A percentile compares a stretch with the other conserved stretches of the same genome.
Conservation (phyloP, 805 yeast genomes). For the Kluyveromyces nonfermentans region DNA sequence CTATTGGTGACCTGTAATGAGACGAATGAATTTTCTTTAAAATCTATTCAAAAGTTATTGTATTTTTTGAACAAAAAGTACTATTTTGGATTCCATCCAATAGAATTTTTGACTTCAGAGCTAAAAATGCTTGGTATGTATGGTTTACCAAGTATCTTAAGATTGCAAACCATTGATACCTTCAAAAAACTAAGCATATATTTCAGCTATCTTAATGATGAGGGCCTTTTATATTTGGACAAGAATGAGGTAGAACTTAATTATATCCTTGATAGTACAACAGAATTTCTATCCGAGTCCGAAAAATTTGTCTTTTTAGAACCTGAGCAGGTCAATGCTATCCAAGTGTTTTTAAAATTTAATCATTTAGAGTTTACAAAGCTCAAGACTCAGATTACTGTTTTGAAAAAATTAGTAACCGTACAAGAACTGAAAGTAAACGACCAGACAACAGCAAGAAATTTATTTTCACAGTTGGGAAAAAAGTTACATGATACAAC, state of each 20-base stretch:
- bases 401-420: conserved; percentile 14
- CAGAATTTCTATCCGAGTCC: conserved; percentile 1
- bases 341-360: conserved; percentile 20
- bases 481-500: not conserved
- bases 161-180: conserved; percentile 8
- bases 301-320: conserved; percentile 10
- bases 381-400: conserved; percentile 7
- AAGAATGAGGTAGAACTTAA: conserved; percentile 2
- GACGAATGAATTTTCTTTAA: conserved; percentile 6
- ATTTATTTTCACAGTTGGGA: conserved; percentile 2
- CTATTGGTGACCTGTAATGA: conserved; percentile 7
- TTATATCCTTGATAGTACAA: not conserved
- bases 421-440: conserved; percentile 14
- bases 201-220: not conserved
- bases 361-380: conserved; percentile 15
- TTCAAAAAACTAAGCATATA: not conserved
- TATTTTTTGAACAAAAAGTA: conserved; percentile 8
- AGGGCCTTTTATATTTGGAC: not conserved
- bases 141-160: conserved; percentile 5
- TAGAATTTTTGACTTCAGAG: conserved; percentile 10
- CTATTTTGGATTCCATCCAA: conserved; percentile 19
- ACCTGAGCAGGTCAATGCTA: conserved; percentile 22
- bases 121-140: conserved; percentile 8
- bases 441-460: conserved; percentile 12
- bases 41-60: conserved; percentile 14